Evolutionary conservation across 768 basidiomycete species (phyloP).

Genomic region (Polyporus arcularius): DNA sequence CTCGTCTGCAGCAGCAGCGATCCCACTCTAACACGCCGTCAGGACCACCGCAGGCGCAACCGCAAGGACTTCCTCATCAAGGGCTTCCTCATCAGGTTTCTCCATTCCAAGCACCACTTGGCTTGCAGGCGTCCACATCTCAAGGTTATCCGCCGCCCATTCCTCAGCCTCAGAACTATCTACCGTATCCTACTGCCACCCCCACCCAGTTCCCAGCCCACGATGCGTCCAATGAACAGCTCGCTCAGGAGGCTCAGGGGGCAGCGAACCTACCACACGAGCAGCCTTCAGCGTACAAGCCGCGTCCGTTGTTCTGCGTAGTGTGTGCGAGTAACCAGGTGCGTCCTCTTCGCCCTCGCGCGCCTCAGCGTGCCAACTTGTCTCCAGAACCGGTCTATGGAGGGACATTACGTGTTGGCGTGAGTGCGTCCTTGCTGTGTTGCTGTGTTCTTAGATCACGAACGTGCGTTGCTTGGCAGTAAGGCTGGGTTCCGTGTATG

Average conservation of each 20-base stretch:
- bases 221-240: slow-evolving; percentile 29
- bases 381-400: slow-evolving; percentile 95
- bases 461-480: slow-evolving; percentile 42
- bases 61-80: slow-evolving; percentile 11
- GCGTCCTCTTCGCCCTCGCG: slow-evolving; percentile 28
- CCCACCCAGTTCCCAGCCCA: slow-evolving; percentile 25
- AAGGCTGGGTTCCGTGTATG: slow-evolving; percentile 91
- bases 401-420: slow-evolving; percentile 90
- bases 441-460: neutral
- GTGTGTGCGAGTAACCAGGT: slow-evolving; percentile 99
- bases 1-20: slow-evolving; percentile 55
- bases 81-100: slow-evolving; percentile 7
- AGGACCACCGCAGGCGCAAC: slow-evolving; percentile 18
- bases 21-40: slow-evolving; percentile 42
- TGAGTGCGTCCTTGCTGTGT: slow-evolving; percentile 43
- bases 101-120: neutral
- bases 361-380: neutral
- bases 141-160: slow-evolving; percentile 15
- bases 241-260: slow-evolving; percentile 27
- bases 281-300: slow-evolving; percentile 46
- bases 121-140: slow-evolving; percentile 12
- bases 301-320: slow-evolving; percentile 89
- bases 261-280: slow-evolving; percentile 17
- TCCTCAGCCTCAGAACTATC: slow-evolving; percentile 17
- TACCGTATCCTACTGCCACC: slow-evolving; percentile 26